Conservation (phyloP, 169 alveolate genomes). For the Amoebophrya sp. region DNA sequence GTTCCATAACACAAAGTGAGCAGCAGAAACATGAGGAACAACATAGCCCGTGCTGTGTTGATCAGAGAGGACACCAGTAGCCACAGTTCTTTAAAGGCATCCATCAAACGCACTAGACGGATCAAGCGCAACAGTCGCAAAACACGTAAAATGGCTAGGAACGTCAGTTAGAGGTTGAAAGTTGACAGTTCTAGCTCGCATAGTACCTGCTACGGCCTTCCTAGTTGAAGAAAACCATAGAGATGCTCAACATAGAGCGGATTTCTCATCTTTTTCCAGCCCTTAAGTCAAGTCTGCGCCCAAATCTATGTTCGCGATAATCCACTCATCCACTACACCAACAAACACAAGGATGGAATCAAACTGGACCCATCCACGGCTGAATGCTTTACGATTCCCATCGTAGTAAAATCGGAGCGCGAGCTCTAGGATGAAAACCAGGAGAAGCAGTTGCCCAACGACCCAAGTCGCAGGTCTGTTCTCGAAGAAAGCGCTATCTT, state of each 20-base stretch:
- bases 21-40: background rate
- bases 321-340: background rate
- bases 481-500: background rate
- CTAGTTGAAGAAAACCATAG: too few relatives aligned
- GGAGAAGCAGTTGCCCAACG: background rate
- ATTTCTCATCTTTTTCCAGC: too few relatives aligned
- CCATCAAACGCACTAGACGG: background rate
- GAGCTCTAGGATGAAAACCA: background rate
- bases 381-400: background rate
- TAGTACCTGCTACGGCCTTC: too few relatives aligned
- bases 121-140: background rate
- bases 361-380: background rate
- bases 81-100: background rate
- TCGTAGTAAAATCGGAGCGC: background rate
- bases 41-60: background rate
- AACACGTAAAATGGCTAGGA: background rate
- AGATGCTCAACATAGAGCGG: too few relatives aligned
- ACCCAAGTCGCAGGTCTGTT: background rate
- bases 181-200: too few relatives aligned
- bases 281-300: too few relatives aligned
- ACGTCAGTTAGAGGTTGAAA: too few relatives aligned
- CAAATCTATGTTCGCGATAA: background rate
- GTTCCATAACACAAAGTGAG: too few relatives aligned
- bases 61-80: background rate
- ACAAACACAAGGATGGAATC: background rate